phyloP scores from a whole-genome alignment of 805 yeast species.

The Tanozyma kutaoensis region DNA sequence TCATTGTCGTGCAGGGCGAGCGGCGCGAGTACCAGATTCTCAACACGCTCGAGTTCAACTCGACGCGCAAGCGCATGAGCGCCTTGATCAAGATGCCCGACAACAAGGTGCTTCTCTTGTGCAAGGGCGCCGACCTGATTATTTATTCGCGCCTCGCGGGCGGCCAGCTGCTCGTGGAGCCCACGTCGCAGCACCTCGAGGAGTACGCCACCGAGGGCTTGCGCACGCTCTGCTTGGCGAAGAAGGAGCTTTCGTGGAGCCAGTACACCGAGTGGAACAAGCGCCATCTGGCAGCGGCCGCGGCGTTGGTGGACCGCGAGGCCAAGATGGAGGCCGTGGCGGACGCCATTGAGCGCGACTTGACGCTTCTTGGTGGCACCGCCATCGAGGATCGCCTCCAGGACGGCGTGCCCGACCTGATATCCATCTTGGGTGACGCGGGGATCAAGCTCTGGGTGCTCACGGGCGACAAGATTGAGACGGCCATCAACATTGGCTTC shows the following conservation, averaged over 20 bases:
- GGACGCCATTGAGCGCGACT: slow-evolving; percentile 44
- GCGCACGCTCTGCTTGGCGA: slow-evolving; percentile 63
- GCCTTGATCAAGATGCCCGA: slow-evolving; percentile 61
- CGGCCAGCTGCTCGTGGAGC: slow-evolving; percentile 18
- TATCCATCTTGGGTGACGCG: slow-evolving; percentile 49
- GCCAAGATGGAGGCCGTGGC: slow-evolving; percentile 37
- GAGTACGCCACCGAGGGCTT: slow-evolving; percentile 67
- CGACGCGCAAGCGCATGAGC: slow-evolving; percentile 83
- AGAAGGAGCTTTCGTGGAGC: slow-evolving; percentile 30
- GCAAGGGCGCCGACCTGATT: slow-evolving; percentile 80
- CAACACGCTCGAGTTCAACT: slow-evolving; percentile 65
- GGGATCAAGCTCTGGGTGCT: slow-evolving; percentile 77
- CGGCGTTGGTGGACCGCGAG: slow-evolving; percentile 46
- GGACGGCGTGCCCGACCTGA: slow-evolving; percentile 67
- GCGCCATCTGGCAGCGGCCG: slow-evolving; percentile 43
- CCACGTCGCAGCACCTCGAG: slow-evolving; percentile 53
- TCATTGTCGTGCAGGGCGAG: slow-evolving; percentile 58
- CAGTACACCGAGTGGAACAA: slow-evolving; percentile 41
- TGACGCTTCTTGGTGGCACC: slow-evolving; percentile 59
- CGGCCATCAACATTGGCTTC: slow-evolving; percentile 75
- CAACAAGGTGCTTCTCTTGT: slow-evolving; percentile 15
- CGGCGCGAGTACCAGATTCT: slow-evolving; percentile 59
- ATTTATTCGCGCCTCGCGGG: slow-evolving; percentile 47
- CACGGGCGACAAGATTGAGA: slow-evolving; percentile 74
- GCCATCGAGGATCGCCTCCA: slow-evolving; percentile 75